Conservation (phyloP, 1,139 yeast species). For the Zygosaccharomyces pseudobailii region DNA sequence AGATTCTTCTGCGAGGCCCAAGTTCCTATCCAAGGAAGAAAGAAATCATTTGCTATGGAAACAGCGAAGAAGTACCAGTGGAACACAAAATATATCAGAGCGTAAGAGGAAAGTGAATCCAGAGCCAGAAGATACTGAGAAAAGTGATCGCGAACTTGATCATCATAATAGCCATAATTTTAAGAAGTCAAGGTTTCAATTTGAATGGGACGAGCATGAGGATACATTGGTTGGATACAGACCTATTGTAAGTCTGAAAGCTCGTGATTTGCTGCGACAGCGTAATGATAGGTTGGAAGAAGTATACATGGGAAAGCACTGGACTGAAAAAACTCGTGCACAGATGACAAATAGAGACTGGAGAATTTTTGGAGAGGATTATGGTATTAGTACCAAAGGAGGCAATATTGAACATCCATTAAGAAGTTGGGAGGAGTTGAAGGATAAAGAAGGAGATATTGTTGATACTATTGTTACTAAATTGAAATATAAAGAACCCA, state of each 20-base stretch:
- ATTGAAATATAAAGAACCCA: slow-evolving; percentile 59
- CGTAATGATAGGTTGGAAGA: slow-evolving; percentile 11
- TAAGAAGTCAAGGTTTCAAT: slow-evolving; percentile 45
- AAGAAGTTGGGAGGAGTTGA: slow-evolving; percentile 63
- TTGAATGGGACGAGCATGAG: slow-evolving; percentile 66
- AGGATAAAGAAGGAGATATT: slow-evolving; percentile 45
- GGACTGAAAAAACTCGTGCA: slow-evolving; percentile 61
- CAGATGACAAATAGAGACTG: slow-evolving; percentile 83
- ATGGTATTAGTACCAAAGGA: slow-evolving; percentile 59
- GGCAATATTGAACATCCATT: slow-evolving; percentile 51
- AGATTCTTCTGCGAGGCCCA: slow-evolving; percentile 9
- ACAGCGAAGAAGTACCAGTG: background rate
- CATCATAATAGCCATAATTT: slow-evolving; percentile 27
- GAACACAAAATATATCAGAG: background rate
- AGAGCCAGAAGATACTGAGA: background rate
- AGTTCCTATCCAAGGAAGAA: slow-evolving; percentile 41
- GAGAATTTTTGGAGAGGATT: slow-evolving; percentile 83
- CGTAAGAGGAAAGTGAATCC: background rate
- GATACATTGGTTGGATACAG: slow-evolving; percentile 52
- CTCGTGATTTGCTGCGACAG: slow-evolving; percentile 10
- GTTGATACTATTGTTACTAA: slow-evolving; percentile 36
- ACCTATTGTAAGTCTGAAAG: slow-evolving; percentile 40
- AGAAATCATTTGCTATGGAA: slow-evolving; percentile 35
- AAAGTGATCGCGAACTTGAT: slow-evolving; percentile 3
- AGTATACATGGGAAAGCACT: slow-evolving; percentile 43